Conservation (phyloP, 2,329 filamentous ascomycete species). For the Penicillium sp. region DNA sequence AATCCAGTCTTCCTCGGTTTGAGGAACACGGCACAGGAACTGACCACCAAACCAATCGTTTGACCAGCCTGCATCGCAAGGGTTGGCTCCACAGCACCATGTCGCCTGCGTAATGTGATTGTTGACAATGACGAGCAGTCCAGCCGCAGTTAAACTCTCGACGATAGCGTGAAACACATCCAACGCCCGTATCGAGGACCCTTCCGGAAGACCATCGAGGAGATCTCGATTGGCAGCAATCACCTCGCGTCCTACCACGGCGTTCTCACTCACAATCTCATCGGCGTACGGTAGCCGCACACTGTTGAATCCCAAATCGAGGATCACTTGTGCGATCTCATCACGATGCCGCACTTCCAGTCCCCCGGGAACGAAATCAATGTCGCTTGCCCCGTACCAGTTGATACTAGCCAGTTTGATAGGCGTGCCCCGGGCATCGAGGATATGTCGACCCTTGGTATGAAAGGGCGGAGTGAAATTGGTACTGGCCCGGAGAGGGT, state of each 20-base stretch:
- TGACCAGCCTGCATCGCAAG: constrained; percentile 65
- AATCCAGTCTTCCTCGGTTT: constrained; percentile 65
- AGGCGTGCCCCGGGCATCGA: constrained; percentile 56
- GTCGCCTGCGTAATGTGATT: constrained; percentile 68
- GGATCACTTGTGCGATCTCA: constrained; percentile 60
- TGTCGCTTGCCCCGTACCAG: constrained; percentile 70
- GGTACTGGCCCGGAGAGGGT: neutral
- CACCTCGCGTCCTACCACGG: constrained; percentile 50
- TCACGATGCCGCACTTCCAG: constrained; percentile 62
- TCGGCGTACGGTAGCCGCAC: constrained; percentile 68
- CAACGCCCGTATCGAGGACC: constrained; percentile 47
- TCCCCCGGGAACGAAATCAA: constrained; percentile 63
- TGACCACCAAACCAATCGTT: constrained; percentile 58
- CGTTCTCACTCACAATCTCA: constrained; percentile 63
- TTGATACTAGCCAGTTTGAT: constrained; percentile 66
- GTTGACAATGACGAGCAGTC: constrained; percentile 65
- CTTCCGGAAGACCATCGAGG: constrained; percentile 17
- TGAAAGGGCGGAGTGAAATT: constrained; percentile 57
- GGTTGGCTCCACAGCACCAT: constrained; percentile 68
- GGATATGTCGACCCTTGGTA: constrained; percentile 59
- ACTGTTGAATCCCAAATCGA: constrained; percentile 65
- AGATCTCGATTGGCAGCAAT: constrained; percentile 62
- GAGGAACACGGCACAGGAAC: constrained; percentile 58
- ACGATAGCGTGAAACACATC: constrained; percentile 62
- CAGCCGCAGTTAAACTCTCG: constrained; percentile 58